phyloP scores from a whole-genome alignment of 2,329 filamentous ascomycete genomes.

The Zalaria obscura region DNA sequence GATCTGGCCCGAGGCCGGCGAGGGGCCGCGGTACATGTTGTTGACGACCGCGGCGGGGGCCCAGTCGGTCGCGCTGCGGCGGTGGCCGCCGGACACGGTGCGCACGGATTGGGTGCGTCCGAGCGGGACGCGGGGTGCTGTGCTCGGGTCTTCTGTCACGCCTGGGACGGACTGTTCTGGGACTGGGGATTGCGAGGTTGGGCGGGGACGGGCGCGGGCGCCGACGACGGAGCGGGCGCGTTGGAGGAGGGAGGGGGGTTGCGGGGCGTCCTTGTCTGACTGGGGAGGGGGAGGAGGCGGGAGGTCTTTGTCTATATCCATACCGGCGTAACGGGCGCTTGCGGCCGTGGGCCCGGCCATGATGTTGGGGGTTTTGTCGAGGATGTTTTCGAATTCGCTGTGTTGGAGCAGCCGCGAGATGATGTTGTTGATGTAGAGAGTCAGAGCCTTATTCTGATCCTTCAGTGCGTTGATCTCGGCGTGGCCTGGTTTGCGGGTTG shows the following conservation, averaged over 20 bases:
- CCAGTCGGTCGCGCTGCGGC: slow-evolving; percentile 30
- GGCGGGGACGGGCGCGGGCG: slow-evolving; percentile 18
- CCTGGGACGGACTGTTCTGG: slow-evolving; percentile 10
- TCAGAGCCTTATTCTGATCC: slow-evolving; percentile 94
- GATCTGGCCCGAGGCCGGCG: slow-evolving; percentile 15
- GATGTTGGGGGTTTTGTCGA: slow-evolving; percentile 61
- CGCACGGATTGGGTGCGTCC: slow-evolving; percentile 39
- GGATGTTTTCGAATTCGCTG: slow-evolving; percentile 86
- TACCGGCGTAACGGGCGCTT: neutral
- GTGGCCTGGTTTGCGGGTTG: slow-evolving; percentile 54
- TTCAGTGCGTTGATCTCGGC: slow-evolving; percentile 64
- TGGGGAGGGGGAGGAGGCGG: slow-evolving; percentile 54
- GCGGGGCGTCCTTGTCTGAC: slow-evolving; percentile 29
- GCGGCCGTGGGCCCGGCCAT: slow-evolving; percentile 27
- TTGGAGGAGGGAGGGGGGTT: slow-evolving; percentile 34
- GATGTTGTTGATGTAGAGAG: slow-evolving; percentile 97
- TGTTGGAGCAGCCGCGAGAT: slow-evolving; percentile 89
- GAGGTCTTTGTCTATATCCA: slow-evolving; percentile 61
- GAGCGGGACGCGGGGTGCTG: slow-evolving; percentile 64
- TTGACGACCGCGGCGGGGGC: slow-evolving; percentile 59
- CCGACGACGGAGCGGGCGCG: slow-evolving; percentile 45
- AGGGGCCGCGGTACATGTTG: slow-evolving; percentile 72
- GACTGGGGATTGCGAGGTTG: slow-evolving; percentile 11
- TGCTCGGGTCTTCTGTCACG: slow-evolving; percentile 48
- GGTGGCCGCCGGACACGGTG: slow-evolving; percentile 22